Evolutionary conservation across 306 rosid species (phyloP).

Genomic region (Fragaria iinumae): DNA sequence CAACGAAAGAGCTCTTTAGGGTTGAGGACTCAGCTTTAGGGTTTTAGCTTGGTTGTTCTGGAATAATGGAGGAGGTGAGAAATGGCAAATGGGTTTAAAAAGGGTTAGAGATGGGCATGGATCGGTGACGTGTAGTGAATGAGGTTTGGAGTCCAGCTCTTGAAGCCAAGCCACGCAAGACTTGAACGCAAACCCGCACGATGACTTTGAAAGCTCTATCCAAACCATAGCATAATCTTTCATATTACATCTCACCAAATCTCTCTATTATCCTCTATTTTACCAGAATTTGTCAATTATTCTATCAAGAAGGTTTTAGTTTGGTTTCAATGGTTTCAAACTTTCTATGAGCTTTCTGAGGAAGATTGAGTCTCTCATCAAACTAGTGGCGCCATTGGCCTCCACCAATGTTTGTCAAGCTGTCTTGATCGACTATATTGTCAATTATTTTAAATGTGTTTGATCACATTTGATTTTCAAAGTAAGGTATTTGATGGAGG

Average conservation of each 20-base stretch:
- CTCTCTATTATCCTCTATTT: constrained; percentile 23
- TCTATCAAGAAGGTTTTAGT: neutral
- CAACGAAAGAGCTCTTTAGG: neutral
- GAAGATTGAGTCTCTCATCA: neutral
- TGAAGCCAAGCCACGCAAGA: constrained; percentile 54
- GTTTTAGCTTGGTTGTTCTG: constrained; percentile 18
- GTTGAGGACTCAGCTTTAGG: neutral
- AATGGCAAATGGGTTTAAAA: constrained; percentile 25
- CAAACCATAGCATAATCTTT: constrained; percentile 34
- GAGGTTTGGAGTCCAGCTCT: constrained; percentile 53
- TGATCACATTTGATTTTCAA: neutral
- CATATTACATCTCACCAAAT: constrained; percentile 33
- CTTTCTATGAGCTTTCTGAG: constrained; percentile 1
- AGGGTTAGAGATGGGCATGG: neutral
- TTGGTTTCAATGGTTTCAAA: neutral
- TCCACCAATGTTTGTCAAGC: constrained; percentile 3
- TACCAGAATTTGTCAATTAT: neutral
- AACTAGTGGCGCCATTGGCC: neutral
- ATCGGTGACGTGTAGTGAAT: constrained; percentile 55
- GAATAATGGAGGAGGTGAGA: constrained; percentile 29
- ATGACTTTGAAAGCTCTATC: constrained; percentile 49
- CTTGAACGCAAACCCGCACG: constrained; percentile 49
- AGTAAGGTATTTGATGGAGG: neutral
- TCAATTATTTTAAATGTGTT: neutral
- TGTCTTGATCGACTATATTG: neutral